Conservation (phyloP, 768 basidiomycete species). For the Peribolospora kevripleyi region DNA sequence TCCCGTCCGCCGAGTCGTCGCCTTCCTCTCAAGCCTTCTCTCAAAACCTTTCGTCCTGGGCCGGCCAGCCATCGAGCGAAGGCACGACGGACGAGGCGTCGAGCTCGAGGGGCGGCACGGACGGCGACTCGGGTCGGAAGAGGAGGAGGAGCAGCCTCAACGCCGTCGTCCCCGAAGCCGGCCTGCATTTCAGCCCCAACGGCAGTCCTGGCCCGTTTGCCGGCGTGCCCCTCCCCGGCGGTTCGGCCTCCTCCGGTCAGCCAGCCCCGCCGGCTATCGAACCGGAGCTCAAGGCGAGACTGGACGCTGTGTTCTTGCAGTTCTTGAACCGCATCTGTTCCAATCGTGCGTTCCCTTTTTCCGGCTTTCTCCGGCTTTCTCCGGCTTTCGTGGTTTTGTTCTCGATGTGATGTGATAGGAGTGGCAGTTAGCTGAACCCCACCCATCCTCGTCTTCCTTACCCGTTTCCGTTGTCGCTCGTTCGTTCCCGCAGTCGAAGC, state of each 20-base stretch:
- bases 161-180: conserved; percentile 4
- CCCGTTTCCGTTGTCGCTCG: background rate
- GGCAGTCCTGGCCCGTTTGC: background rate
- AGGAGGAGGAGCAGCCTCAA: conserved; percentile 7
- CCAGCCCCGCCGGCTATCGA: conserved; percentile 8
- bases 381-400: background rate
- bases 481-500: conserved; percentile 46
- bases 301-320: conserved; percentile 75
- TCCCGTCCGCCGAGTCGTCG: too few relatives aligned
- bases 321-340: conserved; percentile 74
- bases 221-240: too few relatives aligned
- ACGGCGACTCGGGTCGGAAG: conserved; percentile 6
- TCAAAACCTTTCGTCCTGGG: too few relatives aligned
- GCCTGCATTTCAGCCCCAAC: background rate
- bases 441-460: background rate
- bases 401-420: background rate
- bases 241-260: conserved; percentile 1
- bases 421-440: background rate
- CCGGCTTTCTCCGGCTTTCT: background rate
- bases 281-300: conserved; percentile 50
- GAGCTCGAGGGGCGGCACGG: too few relatives aligned
- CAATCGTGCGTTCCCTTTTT: conserved; percentile 35
- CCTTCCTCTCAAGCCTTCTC: too few relatives aligned
- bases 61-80: too few relatives aligned
- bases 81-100: too few relatives aligned